Evolutionary conservation across 1,284 basidiomycete species (phyloP), one percentile per base, ranked within the genome.

Genomic region (Schizophyllum amplum): DNA sequence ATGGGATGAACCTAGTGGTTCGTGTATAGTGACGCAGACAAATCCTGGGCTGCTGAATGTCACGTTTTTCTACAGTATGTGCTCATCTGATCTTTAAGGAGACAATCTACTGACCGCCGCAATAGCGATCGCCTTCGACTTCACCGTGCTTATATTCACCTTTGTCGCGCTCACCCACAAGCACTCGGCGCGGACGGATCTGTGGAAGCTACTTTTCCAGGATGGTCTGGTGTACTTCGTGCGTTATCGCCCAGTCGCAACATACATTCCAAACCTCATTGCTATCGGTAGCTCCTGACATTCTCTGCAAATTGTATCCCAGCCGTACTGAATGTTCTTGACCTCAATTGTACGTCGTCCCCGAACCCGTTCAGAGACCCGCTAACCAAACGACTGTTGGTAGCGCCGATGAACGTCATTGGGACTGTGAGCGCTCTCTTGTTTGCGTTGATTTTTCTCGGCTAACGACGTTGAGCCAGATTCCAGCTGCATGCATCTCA

Each of bases 211-310:
- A 26, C 76, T 90, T 51, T 85, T 87, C 72, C 74, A 77, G 24
- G 85, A 89, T 62, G 86, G 86, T n/a, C 71, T 88, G 42, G 77
- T 86, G 13, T 85, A 81, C 65, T 86, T 85, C 65, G 55, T 83
- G 51, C 48, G 42, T 42, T 25, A 21, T 33, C 17, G 27, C 27
- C 33, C 4, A 9, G 13, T 42, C 25, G 11, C 55, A 11, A 51
- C 3, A 50, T 58, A 4, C 58, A 51, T 22, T 4, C 11, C 15
- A 24, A 4, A 5, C 57, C 59, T 55, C 58, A 22, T 50, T 59
- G 42, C 53, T 56, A 20, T 62, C 59, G 27, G 59, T 62, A 50
- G 48, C 24, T 62, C 5, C 71, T 85, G 47, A 80, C 86, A 0
- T 87, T 86, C 63, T 72, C 78, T 15, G 81, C 77, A 56, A 89